Conservation (phyloP, 805 yeast species). For the Yarrowia sp. region DNA sequence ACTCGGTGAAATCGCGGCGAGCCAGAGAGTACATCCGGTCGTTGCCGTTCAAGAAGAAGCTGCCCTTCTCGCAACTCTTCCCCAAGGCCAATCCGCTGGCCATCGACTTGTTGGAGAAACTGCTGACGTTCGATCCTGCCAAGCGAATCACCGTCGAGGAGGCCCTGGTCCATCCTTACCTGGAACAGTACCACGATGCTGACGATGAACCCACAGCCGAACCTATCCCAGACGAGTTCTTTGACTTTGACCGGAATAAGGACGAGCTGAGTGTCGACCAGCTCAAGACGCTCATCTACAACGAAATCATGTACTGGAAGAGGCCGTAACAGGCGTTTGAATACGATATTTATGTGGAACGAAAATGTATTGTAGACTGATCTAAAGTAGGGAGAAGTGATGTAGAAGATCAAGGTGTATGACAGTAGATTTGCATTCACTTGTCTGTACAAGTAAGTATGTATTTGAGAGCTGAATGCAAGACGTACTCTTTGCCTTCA, state of each 20-base stretch:
- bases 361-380: too few relatives aligned
- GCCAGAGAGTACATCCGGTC: conserved; percentile 88
- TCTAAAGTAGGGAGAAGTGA: too few relatives aligned
- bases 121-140: conserved; percentile 83
- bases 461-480: too few relatives aligned
- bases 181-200: conserved; percentile 90
- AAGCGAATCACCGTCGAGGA: conserved; percentile 83
- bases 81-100: conserved; percentile 65
- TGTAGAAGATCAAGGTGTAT: too few relatives aligned
- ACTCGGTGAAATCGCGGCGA: conserved; percentile 62
- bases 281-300: conserved; percentile 76
- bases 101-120: conserved; percentile 67
- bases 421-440: too few relatives aligned
- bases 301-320: conserved; percentile 67
- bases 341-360: conserved; percentile 4
- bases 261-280: conserved; percentile 79
- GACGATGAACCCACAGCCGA: conserved; percentile 88
- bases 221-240: conserved; percentile 84
- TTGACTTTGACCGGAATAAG: conserved; percentile 84
- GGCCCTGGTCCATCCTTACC: conserved; percentile 86
- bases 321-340: conserved; percentile 8
- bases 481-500: too few relatives aligned
- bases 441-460: too few relatives aligned
- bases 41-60: conserved; percentile 72
- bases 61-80: conserved; percentile 59